Conservation (phyloP, 2,329 filamentous ascomycete species). For the Fusarium beomiforme region DNA sequence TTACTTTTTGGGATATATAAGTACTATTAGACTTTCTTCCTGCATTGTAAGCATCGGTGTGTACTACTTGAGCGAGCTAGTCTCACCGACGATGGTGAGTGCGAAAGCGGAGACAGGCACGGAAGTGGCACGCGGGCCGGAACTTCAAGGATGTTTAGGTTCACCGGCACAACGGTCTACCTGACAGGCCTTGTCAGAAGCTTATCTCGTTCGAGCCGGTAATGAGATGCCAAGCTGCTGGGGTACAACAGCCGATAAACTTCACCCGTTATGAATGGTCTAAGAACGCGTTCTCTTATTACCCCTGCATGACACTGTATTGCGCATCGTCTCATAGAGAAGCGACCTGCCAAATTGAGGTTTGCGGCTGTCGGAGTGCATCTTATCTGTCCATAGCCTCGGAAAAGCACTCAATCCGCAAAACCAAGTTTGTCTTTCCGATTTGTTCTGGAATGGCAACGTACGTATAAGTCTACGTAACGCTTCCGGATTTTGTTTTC, state of each 20-base stretch:
- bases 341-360: constrained; percentile 2
- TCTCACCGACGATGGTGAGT: background rate
- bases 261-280: background rate
- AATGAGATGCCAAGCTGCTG: background rate
- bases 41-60: background rate
- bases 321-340: background rate
- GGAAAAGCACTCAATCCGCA: background rate
- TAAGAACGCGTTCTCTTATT: background rate
- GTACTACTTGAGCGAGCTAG: background rate
- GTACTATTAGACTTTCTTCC: background rate
- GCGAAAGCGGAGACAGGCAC: background rate
- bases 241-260: background rate
- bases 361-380: background rate
- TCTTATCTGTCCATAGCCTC: background rate
- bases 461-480: background rate
- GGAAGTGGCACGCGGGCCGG: background rate
- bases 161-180: background rate
- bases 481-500: background rate
- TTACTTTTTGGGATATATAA: background rate
- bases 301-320: background rate
- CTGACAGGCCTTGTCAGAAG: background rate
- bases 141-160: background rate
- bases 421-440: background rate
- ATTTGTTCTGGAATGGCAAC: fast-evolving
- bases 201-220: background rate